phyloP scores from a whole-genome alignment of 805 yeast species.

The Millerozyma acaciae region DNA sequence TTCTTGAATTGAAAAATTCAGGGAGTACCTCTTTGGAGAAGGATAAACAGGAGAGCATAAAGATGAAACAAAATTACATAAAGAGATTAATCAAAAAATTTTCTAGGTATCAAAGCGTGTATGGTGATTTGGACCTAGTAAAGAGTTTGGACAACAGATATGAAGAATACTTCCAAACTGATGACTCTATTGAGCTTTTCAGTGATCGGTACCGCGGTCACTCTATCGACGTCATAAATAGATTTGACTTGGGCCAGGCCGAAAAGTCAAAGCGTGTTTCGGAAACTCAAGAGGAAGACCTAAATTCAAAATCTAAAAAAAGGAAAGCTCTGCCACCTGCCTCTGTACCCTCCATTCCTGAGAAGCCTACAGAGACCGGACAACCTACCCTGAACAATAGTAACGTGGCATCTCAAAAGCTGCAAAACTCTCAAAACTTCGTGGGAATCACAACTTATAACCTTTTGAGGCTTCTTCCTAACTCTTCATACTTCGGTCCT shows the following conservation, averaged over 20 bases:
- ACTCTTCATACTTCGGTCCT: conserved; percentile 49
- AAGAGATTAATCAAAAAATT: conserved; percentile 43
- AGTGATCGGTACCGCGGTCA: conserved; percentile 38
- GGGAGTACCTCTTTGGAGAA: not conserved
- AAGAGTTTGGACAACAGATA: conserved; percentile 63
- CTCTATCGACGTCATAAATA: conserved; percentile 32
- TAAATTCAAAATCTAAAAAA: conserved; percentile 12
- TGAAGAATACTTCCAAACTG: conserved; percentile 61
- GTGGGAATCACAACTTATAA: conserved; percentile 36
- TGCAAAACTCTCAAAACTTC: conserved; percentile 17
- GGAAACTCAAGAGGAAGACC: conserved; percentile 11
- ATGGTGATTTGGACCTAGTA: conserved; percentile 48
- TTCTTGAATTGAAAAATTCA: not conserved
- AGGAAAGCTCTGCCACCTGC: conserved; percentile 6
- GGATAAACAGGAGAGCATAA: conserved; percentile 14
- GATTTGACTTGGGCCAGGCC: conserved; percentile 32
- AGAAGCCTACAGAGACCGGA: not conserved
- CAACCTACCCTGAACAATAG: not conserved
- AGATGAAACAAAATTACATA: conserved; percentile 21
- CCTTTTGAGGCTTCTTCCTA: conserved; percentile 57
- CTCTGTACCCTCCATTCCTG: conserved; percentile 4
- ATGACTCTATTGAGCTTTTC: conserved; percentile 37
- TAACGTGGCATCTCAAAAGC: not conserved
- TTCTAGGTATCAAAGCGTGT: conserved; percentile 28
- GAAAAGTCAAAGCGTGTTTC: too few relatives aligned